phyloP scores from a whole-genome alignment of 2,329 filamentous ascomycete genomes.

The Cordyceps militaris region DNA sequence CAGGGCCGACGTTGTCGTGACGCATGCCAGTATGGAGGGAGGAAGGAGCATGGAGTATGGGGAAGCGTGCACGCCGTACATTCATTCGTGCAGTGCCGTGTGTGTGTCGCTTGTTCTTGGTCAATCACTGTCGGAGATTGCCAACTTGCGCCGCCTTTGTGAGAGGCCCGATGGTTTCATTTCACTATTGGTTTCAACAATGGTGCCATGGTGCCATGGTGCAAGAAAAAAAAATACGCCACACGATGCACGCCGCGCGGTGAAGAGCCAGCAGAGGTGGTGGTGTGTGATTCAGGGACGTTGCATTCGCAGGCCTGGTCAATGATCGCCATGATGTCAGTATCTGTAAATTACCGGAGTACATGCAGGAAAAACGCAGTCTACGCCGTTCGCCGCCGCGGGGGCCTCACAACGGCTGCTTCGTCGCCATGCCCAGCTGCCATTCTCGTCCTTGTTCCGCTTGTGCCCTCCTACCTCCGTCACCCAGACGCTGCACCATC shows the following conservation, averaged over 20 bases:
- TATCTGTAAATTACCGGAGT: neutral
- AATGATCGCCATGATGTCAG: neutral
- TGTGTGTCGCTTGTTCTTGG: neutral
- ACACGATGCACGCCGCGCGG: conserved; percentile 2
- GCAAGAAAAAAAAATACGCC: neutral
- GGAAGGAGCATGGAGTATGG: neutral
- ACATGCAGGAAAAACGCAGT: neutral
- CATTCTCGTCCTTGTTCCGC: neutral
- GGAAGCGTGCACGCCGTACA: no score
- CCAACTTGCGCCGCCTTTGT: neutral
- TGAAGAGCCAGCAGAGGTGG: neutral
- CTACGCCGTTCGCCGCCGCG: neutral
- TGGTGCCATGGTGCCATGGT: neutral
- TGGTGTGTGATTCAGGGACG: conserved; percentile 1
- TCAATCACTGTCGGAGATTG: neutral
- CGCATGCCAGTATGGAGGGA: neutral
- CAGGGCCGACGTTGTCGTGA: neutral
- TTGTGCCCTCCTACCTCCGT: conserved; percentile 15
- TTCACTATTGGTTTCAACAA: neutral
- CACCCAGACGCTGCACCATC: conserved; percentile 20
- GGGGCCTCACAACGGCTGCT: neutral
- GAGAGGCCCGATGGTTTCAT: neutral
- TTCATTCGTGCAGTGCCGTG: no score
- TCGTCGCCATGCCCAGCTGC: neutral
- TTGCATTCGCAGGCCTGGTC: neutral